Percentiles rank a stretch among this genome's conserved stretches.
Conservation (phyloP, 176 grass and related monocot genomes). For the Triticum timopheevii region DNA sequence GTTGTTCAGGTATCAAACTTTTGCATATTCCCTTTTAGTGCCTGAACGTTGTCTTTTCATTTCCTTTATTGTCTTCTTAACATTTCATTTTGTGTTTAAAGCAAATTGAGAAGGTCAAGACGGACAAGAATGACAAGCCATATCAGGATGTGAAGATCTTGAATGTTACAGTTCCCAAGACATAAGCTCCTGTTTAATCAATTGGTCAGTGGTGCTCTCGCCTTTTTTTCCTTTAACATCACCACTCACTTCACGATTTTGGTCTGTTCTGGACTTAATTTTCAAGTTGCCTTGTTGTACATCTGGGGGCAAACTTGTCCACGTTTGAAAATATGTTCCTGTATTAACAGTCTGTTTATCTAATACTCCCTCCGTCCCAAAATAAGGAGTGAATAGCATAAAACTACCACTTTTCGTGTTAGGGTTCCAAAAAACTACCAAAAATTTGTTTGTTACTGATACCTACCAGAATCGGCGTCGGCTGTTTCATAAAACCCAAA, state of each 20-base stretch:
- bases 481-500: too few species aligned
- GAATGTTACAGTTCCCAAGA: conserved; percentile 96
- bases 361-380: background rate
- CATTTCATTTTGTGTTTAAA: conserved; percentile 38
- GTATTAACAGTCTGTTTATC: background rate
- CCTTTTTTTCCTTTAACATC: background rate
- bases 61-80: conserved; percentile 21
- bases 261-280: background rate
- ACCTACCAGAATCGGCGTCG: too few species aligned
- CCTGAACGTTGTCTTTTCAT: background rate
- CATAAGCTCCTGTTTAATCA: conserved; percentile 30
- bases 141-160: conserved; percentile 98
- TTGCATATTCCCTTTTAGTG: conserved; percentile 12
- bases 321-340: background rate
- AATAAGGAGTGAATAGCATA: too few species aligned
- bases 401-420: too few species aligned
- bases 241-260: background rate
- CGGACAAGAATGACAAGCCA: conserved; percentile 95
- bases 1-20: conserved; percentile 79
- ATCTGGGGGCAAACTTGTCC: background rate
- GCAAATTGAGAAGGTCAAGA: conserved; percentile 96
- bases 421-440: too few species aligned
- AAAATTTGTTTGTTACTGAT: too few species aligned
- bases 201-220: background rate
- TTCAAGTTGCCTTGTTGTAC: background rate